Evolutionary conservation across 2,329 filamentous ascomycete genomes (phyloP), one percentile per base, ranked within the genome.

Genomic region (Leptosphaerulina australis): DNA sequence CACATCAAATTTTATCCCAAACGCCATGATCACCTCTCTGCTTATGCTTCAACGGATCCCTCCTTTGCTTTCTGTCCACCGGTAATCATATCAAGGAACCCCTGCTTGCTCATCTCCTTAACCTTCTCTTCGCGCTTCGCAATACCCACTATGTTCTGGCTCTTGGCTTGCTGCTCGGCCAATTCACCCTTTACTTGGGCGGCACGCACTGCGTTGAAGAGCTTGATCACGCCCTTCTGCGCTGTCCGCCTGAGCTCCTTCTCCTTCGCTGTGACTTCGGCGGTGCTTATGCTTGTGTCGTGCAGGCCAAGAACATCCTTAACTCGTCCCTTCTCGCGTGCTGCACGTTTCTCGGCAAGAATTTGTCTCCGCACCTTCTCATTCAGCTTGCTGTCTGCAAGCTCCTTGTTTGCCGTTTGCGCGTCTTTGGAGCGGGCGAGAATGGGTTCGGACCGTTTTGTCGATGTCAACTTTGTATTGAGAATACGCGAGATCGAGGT

Each of bases 71-170:
- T 70, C 59, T 81, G 73, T 68, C 83, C 78, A 11, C 81, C 79
- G 31, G 80, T 80, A 70, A 99, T 96, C 72, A 97, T 76, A 55
- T 97, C 93, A 72, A 99, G 75, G 76, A 97, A 99, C 0, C 93
- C 92, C 77, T 97, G 90, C 78, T 96, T 95, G 72, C 88, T 96
- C 87, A 99, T 94, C 79, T 97, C 92, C 59, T 90, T 94, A 43
- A 96, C 82, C 77, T 88, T 91, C 75, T 95, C 91, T 75, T 95
- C 88, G 59, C 91, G 84, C 73, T 88, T 85, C 55, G 82, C 83
- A 66, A 91, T 85, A 1, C 93, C 93, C 24, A 96, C 82, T 0
- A 95, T 79, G 3, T 91, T 89, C 53, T 87, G 83, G 60, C 84
- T 85, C 73, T 83, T 83, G 38, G 85, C 82, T 59, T 84, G 83